phyloP scores from a whole-genome alignment of 1,139 yeast species.

The Diutina rugosa region DNA sequence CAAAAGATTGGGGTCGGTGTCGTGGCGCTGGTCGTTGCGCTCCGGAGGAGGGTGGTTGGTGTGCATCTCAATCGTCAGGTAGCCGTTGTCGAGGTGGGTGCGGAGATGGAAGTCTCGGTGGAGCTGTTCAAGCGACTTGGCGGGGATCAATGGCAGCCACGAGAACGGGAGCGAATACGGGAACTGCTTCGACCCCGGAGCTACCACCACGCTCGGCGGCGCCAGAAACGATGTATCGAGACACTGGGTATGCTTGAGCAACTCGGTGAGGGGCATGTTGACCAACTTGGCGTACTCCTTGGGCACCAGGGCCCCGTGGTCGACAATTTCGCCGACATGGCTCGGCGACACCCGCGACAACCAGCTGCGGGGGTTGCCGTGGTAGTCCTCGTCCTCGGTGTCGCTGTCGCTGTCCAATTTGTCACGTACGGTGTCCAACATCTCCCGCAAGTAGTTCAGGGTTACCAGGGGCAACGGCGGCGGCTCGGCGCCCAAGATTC shows the following conservation, averaged over 20 bases:
- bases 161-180: constrained; percentile 19
- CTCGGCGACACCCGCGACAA: not conserved
- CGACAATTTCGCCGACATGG: constrained; percentile 3
- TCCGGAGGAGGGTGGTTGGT: constrained; percentile 15
- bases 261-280: constrained; percentile 14
- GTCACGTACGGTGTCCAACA: constrained; percentile 20
- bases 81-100: not conserved
- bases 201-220: constrained; percentile 9
- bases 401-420: constrained; percentile 9
- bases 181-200: not conserved
- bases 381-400: not conserved
- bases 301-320: constrained; percentile 7
- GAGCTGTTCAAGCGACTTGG: constrained; percentile 12
- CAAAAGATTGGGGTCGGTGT: not conserved
- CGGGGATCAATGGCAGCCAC: constrained; percentile 27
- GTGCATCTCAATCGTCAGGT: not conserved
- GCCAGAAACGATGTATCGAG: constrained; percentile 4
- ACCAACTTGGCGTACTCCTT: constrained; percentile 13
- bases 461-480: constrained; percentile 12
- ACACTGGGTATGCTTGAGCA: constrained; percentile 12
- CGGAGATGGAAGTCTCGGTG: constrained; percentile 8
- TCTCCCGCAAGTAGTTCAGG: constrained; percentile 18
- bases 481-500: constrained; percentile 25
- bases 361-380: not conserved
- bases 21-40: not conserved